These are phyloP conservation scores for Termitomyces sp. DNA, from an alignment of 768 basidiomycete species.

Conservation along the genomic window DNA sequence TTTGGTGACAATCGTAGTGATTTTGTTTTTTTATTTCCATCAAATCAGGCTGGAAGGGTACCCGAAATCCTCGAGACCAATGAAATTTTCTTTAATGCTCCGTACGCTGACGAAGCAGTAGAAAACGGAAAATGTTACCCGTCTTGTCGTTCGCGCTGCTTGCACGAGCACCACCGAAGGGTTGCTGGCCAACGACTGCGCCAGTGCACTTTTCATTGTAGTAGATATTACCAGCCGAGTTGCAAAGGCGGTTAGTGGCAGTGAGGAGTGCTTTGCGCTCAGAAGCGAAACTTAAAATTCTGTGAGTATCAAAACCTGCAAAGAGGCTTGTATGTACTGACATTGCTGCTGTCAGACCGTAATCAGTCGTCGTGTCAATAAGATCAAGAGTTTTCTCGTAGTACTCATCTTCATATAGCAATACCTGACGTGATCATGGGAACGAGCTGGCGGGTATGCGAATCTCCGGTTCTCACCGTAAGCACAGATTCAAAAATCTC, in stretches of 20 bases:
- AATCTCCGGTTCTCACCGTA: slow-evolving; percentile 48
- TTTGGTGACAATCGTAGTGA: neutral
- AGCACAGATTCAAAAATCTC: slow-evolving; percentile 98
- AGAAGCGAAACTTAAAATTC: slow-evolving; percentile 60
- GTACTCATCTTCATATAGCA: slow-evolving; percentile 82
- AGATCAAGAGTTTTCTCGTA: slow-evolving; percentile 84
- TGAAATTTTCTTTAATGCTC: slow-evolving; percentile 97
- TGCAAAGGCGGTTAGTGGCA: slow-evolving; percentile 79
- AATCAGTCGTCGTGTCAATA: slow-evolving; percentile 80
- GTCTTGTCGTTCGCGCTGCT: slow-evolving; percentile 99
- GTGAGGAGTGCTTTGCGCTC: slow-evolving; percentile 77
- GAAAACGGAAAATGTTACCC: slow-evolving; percentile 65
- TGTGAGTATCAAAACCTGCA: neutral
- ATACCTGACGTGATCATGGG: slow-evolving; percentile 45
- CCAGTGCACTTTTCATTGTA: slow-evolving; percentile 99
- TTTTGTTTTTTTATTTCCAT: neutral
- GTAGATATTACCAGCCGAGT: slow-evolving; percentile 95
- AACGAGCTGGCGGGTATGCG: neutral
- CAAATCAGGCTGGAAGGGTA: slow-evolving; percentile 83
- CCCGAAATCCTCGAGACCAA: slow-evolving; percentile 68
- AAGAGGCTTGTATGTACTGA: slow-evolving; percentile 30
- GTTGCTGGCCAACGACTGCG: slow-evolving; percentile 96
- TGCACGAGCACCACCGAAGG: too few relatives aligned
- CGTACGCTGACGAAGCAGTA: slow-evolving; percentile 81
- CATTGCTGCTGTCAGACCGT: slow-evolving; percentile 93